Percentiles rank a stretch among this genome's conserved stretches.
Evolutionary conservation across 306 rosid genomes (phyloP).

Genomic region (Castanea sativa): DNA sequence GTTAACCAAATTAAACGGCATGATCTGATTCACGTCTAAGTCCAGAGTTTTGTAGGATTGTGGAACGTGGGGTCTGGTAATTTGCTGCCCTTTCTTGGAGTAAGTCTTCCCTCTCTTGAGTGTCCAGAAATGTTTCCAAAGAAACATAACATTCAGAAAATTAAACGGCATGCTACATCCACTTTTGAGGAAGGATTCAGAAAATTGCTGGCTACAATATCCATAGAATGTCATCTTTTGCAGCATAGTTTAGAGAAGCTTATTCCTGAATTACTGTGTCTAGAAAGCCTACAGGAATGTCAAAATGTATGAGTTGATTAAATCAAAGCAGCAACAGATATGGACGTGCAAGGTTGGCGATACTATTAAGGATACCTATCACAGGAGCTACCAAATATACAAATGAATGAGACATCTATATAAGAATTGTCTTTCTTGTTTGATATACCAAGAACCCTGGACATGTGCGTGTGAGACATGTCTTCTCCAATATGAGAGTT

Average conservation of each 20-base stretch:
- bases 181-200: too few relatives aligned
- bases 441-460: neutral
- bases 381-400: neutral
- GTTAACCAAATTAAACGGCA: neutral
- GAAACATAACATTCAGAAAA: slow-evolving; percentile 4
- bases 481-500: too few relatives aligned
- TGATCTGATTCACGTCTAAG: neutral
- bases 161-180: too few relatives aligned
- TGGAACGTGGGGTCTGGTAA: slow-evolving; percentile 16
- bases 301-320: slow-evolving; percentile 9
- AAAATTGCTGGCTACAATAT: too few relatives aligned
- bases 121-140: neutral
- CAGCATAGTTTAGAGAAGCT: too few relatives aligned
- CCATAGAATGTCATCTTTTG: too few relatives aligned
- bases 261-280: too few relatives aligned
- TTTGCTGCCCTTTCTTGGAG: slow-evolving; percentile 19
- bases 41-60: neutral
- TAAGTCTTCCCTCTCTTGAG: slow-evolving; percentile 22
- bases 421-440: neutral
- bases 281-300: too few relatives aligned
- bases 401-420: neutral
- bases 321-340: slow-evolving; percentile 15
- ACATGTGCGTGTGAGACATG: neutral
- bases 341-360: slow-evolving; percentile 14
- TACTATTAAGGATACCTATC: slow-evolving; percentile 1